Evolutionary conservation across 176 grass and related monocot genomes (phyloP), one percentile per base, ranked within the genome.

Genomic region (Musa itinerans): DNA sequence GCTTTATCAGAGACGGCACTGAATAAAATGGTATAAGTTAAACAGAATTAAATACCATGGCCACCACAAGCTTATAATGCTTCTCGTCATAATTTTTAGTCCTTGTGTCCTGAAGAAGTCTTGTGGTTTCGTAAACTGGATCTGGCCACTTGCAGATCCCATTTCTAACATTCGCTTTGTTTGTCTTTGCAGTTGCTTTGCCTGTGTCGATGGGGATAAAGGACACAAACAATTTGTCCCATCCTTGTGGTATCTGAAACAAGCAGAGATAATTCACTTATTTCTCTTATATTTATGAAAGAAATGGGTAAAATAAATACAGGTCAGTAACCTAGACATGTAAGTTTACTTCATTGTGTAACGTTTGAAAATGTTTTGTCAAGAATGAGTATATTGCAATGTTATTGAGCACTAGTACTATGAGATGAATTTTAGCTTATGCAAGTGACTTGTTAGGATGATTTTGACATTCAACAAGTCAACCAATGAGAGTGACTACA

Each of bases 151-250:
- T 99, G 73, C 95, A 99, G 69, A 23, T 94, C 69, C 88, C 90
- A 76, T 94, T 99, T 70, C 90, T 89, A 58, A 94, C 90, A 82
- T 89, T 99, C 70, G 89, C 84, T 85, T 99, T 99, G 78, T 94
- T 94, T 87, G 95, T 99, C 81, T 99, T 99, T 66, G 95, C 88
- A 64, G 76, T 91, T 54, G 85, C 79, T 79, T 99, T 94, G 63
- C 91, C 88, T 15, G 86, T 84, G 74, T 99, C 95, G 70, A 84
- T 73, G 65, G 95, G 88, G 51, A 99, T 91, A 76, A 99, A 89
- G 78, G 95, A 99, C 76, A 99, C 76, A 85, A 94, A 94, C 78
- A 99, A 27, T 72, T 94, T 99, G 84, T 99, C 95, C 95, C 95
- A 99, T 79, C 95, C 95, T 86, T 83, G 89, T 59, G 95, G 90